A percentile compares a stretch with the other conserved stretches of the same genome.
phyloP scores from a whole-genome alignment of 495 filamentous ascomycete species.

The Acidiella bohemica region DNA sequence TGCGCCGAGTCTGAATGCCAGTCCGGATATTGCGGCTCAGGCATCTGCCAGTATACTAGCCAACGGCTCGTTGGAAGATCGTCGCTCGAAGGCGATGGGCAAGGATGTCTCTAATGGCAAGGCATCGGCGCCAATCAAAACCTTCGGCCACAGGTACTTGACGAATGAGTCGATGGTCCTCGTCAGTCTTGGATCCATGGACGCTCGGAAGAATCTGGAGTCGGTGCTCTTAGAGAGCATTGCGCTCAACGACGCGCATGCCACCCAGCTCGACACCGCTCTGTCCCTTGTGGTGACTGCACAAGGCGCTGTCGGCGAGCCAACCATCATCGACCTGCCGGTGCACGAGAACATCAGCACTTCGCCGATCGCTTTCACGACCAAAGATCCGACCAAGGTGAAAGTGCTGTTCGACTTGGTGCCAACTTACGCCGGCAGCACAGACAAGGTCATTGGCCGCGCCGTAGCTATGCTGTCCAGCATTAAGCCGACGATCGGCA shows the following conservation, averaged over 20 bases:
- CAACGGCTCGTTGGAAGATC: conserved; percentile 36
- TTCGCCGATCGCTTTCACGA: conserved; percentile 79
- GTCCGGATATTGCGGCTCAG: conserved; percentile 18
- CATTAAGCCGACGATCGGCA: conserved; percentile 66
- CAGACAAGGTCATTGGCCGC: conserved; percentile 77
- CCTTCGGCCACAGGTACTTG: conserved; percentile 91
- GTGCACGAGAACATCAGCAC: conserved; percentile 88
- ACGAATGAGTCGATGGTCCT: conserved; percentile 78
- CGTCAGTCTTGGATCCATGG: conserved; percentile 87
- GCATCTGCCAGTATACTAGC: conserved; percentile 1
- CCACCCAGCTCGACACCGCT: conserved; percentile 85
- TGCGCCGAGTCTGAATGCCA: conserved; percentile 34
- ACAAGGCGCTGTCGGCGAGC: conserved; percentile 69
- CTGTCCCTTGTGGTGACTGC: conserved; percentile 88
- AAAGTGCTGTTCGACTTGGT: conserved; percentile 90
- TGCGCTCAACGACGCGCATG: conserved; percentile 72
- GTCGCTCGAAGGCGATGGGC: conserved; percentile 35
- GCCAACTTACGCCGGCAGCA: conserved; percentile 88
- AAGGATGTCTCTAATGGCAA: conserved; percentile 32
- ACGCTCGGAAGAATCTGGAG: conserved; percentile 59
- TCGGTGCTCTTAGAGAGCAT: conserved; percentile 84
- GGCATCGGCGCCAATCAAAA: conserved; percentile 64
- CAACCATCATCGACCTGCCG: conserved; percentile 79
- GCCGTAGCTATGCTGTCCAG: conserved; percentile 80
- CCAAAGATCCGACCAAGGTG: conserved; percentile 63